Evolutionary conservation across 371 early-diverging fungal genomes (phyloP).

Genomic region (Chytridium lagenaria): DNA sequence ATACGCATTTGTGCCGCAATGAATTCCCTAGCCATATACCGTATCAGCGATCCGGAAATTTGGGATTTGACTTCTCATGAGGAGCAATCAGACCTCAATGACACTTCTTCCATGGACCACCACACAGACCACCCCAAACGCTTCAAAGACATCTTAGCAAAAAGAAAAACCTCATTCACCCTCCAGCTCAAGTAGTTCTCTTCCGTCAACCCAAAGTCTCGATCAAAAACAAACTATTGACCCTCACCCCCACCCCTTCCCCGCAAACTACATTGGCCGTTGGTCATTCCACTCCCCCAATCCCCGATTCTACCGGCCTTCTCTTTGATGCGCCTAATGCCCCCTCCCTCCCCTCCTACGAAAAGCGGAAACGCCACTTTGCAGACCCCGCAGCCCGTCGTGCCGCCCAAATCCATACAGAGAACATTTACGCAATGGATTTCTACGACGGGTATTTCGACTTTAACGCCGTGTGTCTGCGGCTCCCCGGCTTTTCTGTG

Average conservation of each 20-base stretch:
- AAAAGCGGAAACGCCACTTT: conserved; percentile 52
- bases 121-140: conserved; percentile 24
- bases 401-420: conserved; percentile 48
- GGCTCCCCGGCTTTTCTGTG: conserved; percentile 68
- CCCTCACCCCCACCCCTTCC: background rate
- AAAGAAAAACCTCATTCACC: conserved; percentile 14
- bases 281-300: conserved; percentile 36
- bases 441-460: conserved; percentile 73
- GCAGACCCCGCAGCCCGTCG: conserved; percentile 40
- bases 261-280: conserved; percentile 25
- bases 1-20: conserved; percentile 72
- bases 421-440: conserved; percentile 68
- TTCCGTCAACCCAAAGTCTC: conserved; percentile 20
- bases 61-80: conserved; percentile 18
- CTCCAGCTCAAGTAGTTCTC: too few relatives aligned
- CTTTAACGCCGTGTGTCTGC: conserved; percentile 59
- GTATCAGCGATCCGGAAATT: conserved; percentile 17
- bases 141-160: background rate
- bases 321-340: conserved; percentile 33
- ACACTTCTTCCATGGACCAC: background rate
- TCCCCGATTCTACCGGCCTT: conserved; percentile 36
- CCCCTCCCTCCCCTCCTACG: conserved; percentile 32
- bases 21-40: conserved; percentile 62
- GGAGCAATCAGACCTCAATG: background rate
- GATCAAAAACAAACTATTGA: background rate